Evolutionary conservation across 2,329 filamentous ascomycete genomes (phyloP).

Genomic region (Nigrospora osmanthi): DNA sequence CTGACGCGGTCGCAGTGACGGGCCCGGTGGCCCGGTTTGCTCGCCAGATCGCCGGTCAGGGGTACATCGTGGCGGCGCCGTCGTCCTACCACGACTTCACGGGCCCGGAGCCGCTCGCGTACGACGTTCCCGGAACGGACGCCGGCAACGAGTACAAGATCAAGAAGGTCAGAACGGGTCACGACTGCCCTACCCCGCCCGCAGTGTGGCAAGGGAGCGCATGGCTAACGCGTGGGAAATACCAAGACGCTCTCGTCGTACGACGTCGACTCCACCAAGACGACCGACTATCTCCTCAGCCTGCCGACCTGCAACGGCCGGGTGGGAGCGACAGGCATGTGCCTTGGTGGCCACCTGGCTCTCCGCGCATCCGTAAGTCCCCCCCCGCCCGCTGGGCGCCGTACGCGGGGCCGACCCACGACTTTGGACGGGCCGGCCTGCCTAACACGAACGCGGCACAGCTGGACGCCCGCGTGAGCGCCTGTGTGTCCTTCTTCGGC

Average conservation of each 20-base stretch:
- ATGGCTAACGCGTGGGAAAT: too few species aligned
- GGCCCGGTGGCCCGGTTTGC: conserved; percentile 85
- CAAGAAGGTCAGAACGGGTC: conserved; percentile 44
- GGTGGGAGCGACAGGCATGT: conserved; percentile 82
- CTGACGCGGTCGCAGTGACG: conserved; percentile 52
- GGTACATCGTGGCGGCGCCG: conserved; percentile 87
- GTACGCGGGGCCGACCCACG: too few species aligned
- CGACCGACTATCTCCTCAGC: conserved; percentile 62
- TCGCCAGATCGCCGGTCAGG: conserved; percentile 83
- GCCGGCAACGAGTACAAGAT: conserved; percentile 82
- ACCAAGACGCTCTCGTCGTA: conserved; percentile 75
- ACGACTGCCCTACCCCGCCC: too few species aligned
- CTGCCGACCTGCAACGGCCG: conserved; percentile 74
- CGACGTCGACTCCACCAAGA: conserved; percentile 66
- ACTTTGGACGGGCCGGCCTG: neutral
- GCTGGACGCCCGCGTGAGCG: conserved; percentile 68
- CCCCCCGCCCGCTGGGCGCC: neutral
- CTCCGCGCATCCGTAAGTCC: conserved; percentile 45
- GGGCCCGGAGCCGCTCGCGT: conserved; percentile 73
- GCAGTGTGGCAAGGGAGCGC: too few species aligned
- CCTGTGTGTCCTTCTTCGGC: conserved; percentile 82
- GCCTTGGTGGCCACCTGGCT: conserved; percentile 81
- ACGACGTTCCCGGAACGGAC: conserved; percentile 83
- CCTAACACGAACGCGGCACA: conserved; percentile 12
- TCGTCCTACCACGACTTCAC: conserved; percentile 93